Percentiles rank a stretch among this genome's conserved stretches.
These are phyloP conservation scores for Bonia amplexicaulis DNA, from an alignment of 176 grass and related monocot species.

Conservation along the genomic window DNA sequence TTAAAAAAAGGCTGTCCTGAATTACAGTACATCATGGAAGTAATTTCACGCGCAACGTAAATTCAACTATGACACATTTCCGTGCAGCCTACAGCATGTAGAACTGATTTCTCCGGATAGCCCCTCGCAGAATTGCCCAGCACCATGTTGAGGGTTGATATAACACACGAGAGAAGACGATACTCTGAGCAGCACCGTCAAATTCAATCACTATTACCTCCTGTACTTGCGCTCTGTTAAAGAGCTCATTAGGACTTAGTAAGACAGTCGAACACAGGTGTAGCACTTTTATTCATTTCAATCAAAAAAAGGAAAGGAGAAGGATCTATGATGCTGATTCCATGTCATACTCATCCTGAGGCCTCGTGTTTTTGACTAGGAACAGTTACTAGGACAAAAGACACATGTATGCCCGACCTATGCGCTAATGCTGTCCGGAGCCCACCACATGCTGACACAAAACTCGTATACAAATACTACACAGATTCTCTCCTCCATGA, in stretches of 20 bases:
- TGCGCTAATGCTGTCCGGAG: background rate
- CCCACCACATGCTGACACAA: background rate
- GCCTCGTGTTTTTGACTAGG: background rate
- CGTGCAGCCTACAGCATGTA: background rate
- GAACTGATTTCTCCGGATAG: background rate
- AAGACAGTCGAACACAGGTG: background rate
- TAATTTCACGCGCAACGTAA: background rate
- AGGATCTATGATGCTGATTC: constrained; percentile 30
- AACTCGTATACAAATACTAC: background rate
- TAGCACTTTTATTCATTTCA: background rate
- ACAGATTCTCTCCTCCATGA: background rate
- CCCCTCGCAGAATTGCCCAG: background rate
- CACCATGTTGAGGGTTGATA: background rate
- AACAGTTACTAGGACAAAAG: background rate
- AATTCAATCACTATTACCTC: background rate
- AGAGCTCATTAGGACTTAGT: background rate
- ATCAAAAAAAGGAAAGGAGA: background rate
- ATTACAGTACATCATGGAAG: background rate
- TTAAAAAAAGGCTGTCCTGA: background rate
- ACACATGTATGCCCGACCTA: background rate
- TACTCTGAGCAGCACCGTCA: background rate
- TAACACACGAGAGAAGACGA: background rate
- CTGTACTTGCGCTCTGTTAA: background rate
- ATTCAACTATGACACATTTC: background rate
- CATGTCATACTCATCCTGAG: background rate